Evolutionary conservation across 192 early-diverging fungal species (phyloP).

Genomic region (Backusella sp.): DNA sequence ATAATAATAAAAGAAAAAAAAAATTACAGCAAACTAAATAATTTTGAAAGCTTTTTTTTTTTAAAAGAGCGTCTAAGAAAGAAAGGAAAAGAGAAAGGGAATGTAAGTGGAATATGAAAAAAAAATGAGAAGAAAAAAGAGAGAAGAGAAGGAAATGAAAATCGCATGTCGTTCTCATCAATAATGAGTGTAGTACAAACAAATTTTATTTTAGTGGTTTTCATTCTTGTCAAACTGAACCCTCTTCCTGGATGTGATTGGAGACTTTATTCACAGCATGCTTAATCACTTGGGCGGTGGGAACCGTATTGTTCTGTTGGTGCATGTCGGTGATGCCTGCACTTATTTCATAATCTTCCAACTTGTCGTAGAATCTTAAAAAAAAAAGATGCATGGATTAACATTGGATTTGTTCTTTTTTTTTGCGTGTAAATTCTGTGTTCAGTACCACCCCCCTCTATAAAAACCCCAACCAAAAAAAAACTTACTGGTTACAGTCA

Average conservation of each 20-base stretch:
- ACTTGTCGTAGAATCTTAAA: background rate
- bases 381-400: background rate
- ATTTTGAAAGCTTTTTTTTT: too few species aligned
- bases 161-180: constrained; percentile 10
- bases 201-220: background rate
- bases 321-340: background rate
- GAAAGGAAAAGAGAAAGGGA: background rate
- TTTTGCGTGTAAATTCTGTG: background rate
- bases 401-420: background rate
- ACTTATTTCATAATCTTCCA: background rate
- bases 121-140: background rate
- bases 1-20: background rate
- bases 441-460: background rate
- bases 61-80: background rate
- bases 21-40: too few species aligned
- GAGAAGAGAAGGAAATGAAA: background rate
- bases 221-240: background rate
- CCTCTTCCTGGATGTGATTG: background rate
- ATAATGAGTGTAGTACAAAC: background rate
- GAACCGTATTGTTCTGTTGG: background rate
- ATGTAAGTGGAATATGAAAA: background rate
- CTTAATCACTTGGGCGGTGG: background rate
- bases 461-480: background rate
- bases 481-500: constrained; percentile 35
- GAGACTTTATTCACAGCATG: background rate